Conservation (phyloP, 306 rosid species). For the Acacia acuminata region DNA sequence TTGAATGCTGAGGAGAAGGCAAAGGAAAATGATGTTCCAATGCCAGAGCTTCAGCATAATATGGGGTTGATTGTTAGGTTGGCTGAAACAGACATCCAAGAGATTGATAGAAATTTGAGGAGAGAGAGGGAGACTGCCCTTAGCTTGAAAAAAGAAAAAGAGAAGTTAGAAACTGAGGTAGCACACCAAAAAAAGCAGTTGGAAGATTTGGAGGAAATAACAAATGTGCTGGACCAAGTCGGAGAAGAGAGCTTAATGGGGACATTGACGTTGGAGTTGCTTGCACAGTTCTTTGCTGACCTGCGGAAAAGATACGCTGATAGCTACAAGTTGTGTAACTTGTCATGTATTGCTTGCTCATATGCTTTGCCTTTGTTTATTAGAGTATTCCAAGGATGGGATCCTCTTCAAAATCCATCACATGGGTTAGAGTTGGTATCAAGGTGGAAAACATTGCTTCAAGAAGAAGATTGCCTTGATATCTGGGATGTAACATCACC, state of each 20-base stretch:
- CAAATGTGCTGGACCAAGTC: constrained; percentile 50
- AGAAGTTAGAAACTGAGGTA: constrained; percentile 60
- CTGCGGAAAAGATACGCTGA: constrained; percentile 57
- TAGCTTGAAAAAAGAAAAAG: constrained; percentile 76
- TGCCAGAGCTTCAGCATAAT: constrained; percentile 66
- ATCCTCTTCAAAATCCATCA: constrained; percentile 78
- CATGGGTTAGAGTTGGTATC: constrained; percentile 71
- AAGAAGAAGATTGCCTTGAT: constrained; percentile 62
- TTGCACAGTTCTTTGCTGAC: constrained; percentile 61
- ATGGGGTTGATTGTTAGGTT: constrained; percentile 40
- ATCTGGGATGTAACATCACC: constrained; percentile 77
- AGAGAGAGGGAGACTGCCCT: constrained; percentile 75
- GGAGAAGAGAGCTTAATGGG: constrained; percentile 64
- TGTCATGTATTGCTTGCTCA: constrained; percentile 85
- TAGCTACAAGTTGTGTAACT: constrained; percentile 76
- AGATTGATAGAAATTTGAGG: constrained; percentile 55
- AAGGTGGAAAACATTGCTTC: constrained; percentile 70
- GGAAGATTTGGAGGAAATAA: constrained; percentile 60
- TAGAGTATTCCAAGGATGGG: constrained; percentile 89
- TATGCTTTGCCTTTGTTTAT: constrained; percentile 79
- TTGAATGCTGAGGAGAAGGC: constrained; percentile 64
- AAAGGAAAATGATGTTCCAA: constrained; percentile 51
- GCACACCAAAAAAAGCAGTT: constrained; percentile 69
- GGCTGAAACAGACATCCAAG: constrained; percentile 56
- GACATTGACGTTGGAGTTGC: constrained; percentile 70